A percentile compares a stretch with the other conserved stretches of the same genome.
Conservation (phyloP, 78 protist genomes). For the Dictyostelium discoideum region DNA sequence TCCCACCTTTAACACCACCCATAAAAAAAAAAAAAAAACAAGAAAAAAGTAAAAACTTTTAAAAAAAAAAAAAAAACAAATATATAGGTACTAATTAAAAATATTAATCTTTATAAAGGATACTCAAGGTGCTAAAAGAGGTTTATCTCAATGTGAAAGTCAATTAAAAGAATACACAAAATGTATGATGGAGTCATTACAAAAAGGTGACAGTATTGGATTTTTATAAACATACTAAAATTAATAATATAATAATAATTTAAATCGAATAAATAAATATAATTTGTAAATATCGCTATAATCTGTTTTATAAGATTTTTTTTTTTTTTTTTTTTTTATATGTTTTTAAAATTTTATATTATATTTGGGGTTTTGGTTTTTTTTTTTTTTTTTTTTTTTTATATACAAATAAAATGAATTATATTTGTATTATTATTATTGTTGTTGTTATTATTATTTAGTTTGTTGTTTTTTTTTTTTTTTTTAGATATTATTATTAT, state of each 20-base stretch:
- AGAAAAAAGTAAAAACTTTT: background rate
- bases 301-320: background rate
- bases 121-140: constrained; percentile 43
- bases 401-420: background rate
- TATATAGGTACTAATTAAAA: background rate
- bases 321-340: background rate
- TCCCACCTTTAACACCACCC: background rate
- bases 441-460: too few species aligned
- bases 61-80: background rate
- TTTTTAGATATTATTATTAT: constrained; percentile 48
- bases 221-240: background rate
- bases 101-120: constrained; percentile 3
- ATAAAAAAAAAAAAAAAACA: background rate
- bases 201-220: background rate
- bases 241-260: too few species aligned
- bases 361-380: background rate
- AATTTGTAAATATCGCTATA: background rate
- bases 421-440: constrained; percentile 5
- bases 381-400: background rate
- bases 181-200: constrained; percentile 16
- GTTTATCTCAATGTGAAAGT: constrained; percentile 25
- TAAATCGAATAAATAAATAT: background rate
- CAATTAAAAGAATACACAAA: constrained; percentile 5
- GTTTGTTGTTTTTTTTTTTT: background rate
- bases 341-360: background rate